phyloP scores from a whole-genome alignment of 2,329 filamentous ascomycete species.

The Conoideocrella luteorostrata region DNA sequence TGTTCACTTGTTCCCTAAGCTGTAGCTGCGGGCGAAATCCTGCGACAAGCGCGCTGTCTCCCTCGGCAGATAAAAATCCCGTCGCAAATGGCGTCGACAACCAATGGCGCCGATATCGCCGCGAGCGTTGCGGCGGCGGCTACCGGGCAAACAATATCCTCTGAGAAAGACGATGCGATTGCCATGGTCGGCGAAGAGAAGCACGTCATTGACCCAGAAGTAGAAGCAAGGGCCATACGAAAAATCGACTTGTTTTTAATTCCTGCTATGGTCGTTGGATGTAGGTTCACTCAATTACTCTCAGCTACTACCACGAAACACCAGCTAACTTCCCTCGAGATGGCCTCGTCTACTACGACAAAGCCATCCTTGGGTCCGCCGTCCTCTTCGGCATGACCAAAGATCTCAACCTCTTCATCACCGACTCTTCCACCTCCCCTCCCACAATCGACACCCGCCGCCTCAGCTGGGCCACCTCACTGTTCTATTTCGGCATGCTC shows the following conservation, averaged over 20 bases:
- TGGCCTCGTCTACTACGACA: slow-evolving; percentile 38
- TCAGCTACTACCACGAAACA: neutral
- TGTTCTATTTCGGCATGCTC: slow-evolving; percentile 78
- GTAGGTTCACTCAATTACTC: slow-evolving; percentile 17
- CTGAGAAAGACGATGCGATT: slow-evolving; percentile 29
- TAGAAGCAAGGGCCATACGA: slow-evolving; percentile 50
- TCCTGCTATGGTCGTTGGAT: slow-evolving; percentile 57
- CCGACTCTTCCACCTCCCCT: slow-evolving; percentile 36
- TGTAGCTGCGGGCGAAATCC: no score
- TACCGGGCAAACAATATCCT: no score
- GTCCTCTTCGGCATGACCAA: slow-evolving; percentile 70
- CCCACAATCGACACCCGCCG: slow-evolving; percentile 58
- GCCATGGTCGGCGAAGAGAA: slow-evolving; percentile 52
- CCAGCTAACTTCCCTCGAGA: slow-evolving; percentile 32
- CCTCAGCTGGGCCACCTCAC: slow-evolving; percentile 68
- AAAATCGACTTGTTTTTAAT: slow-evolving; percentile 65
- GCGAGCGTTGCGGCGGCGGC: neutral
- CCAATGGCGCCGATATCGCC: neutral
- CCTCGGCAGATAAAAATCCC: no score
- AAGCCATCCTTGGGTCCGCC: slow-evolving; percentile 68
- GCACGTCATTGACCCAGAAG: slow-evolving; percentile 45
- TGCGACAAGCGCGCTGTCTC: no score
- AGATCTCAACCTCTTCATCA: slow-evolving; percentile 55
- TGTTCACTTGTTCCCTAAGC: no score
- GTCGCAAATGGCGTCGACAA: neutral